Evolutionary conservation across 768 basidiomycete species (phyloP).

Genomic region (Suillus alpinus): DNA sequence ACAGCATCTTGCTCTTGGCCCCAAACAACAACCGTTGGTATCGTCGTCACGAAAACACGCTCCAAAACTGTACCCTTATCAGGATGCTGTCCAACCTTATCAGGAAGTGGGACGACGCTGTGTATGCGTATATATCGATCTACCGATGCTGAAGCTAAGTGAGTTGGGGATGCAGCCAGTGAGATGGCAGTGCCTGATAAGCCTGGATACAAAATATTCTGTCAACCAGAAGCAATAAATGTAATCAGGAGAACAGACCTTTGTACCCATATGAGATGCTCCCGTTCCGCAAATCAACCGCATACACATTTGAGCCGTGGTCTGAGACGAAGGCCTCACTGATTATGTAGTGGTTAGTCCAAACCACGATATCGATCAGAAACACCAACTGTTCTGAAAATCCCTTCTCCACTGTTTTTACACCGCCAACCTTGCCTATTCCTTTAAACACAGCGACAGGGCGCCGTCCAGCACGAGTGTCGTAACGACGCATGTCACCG

Average conservation of each 20-base stretch:
- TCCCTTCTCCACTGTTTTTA: slow-evolving; percentile 59
- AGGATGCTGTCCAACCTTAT: slow-evolving; percentile 44
- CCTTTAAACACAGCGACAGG: slow-evolving; percentile 69
- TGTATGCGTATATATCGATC: slow-evolving; percentile 75
- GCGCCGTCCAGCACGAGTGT: slow-evolving; percentile 63
- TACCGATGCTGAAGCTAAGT: slow-evolving; percentile 59
- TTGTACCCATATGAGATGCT: slow-evolving; percentile 62
- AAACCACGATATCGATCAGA: slow-evolving; percentile 1
- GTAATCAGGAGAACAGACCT: slow-evolving; percentile 36
- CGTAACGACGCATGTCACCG: slow-evolving; percentile 76
- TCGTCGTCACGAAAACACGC: slow-evolving; percentile 60
- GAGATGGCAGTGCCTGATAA: slow-evolving; percentile 70
- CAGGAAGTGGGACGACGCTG: slow-evolving; percentile 52
- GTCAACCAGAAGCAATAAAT: background rate
- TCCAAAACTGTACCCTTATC: slow-evolving; percentile 60
- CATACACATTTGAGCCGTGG: slow-evolving; percentile 57
- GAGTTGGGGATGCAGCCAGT: slow-evolving; percentile 50
- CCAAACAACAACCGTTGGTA: slow-evolving; percentile 65
- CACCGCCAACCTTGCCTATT: slow-evolving; percentile 58
- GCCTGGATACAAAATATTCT: slow-evolving; percentile 38
- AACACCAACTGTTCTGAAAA: slow-evolving; percentile 58
- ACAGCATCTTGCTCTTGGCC: slow-evolving; percentile 35
- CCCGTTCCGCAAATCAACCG: slow-evolving; percentile 71
- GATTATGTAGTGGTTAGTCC: slow-evolving; percentile 1
- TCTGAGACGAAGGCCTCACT: slow-evolving; percentile 76